A percentile compares a stretch with the other conserved stretches of the same genome.
Conservation (phyloP, 805 yeast species). For the Myxozyma neglecta region DNA sequence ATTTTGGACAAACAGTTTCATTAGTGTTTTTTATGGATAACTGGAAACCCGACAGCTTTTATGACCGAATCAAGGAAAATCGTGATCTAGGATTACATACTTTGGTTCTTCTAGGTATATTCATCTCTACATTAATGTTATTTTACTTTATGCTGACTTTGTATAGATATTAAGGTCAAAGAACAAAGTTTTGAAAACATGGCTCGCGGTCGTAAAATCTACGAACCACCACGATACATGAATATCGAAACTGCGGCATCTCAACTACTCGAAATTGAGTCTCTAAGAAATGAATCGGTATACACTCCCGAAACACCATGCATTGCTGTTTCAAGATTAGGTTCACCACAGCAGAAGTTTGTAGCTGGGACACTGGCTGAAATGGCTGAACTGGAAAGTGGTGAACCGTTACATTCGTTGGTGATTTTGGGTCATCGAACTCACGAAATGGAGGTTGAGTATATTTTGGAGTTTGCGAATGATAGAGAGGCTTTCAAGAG, state of each 20-base stretch:
- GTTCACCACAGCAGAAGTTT: constrained; percentile 79
- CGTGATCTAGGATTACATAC: constrained; percentile 90
- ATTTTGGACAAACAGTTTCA: constrained; percentile 96
- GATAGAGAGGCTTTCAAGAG: constrained; percentile 53
- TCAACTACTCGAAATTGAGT: constrained; percentile 87
- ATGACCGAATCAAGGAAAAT: constrained; percentile 84
- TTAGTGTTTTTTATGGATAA: constrained; percentile 90
- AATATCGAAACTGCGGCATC: constrained; percentile 82
- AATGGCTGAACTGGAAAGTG: constrained; percentile 79
- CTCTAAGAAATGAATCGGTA: constrained; percentile 68
- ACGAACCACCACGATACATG: constrained; percentile 98
- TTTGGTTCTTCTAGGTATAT: constrained; percentile 62
- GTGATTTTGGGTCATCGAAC: constrained; percentile 88
- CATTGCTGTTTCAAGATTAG: constrained; percentile 87
- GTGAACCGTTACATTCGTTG: constrained; percentile 91
- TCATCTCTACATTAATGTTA: background rate
- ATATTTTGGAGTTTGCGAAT: constrained; percentile 71
- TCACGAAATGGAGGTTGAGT: constrained; percentile 89
- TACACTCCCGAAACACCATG: constrained; percentile 88
- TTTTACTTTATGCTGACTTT: background rate
- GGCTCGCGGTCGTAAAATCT: constrained; percentile 87
- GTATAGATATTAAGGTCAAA: constrained; percentile 79
- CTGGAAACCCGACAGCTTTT: constrained; percentile 97
- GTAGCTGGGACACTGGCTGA: constrained; percentile 82
- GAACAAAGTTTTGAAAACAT: constrained; percentile 93